These are phyloP conservation scores for Heterococcus sp. DNA, from an alignment of 108 stramenopile genomes.

Conservation along the genomic window DNA sequence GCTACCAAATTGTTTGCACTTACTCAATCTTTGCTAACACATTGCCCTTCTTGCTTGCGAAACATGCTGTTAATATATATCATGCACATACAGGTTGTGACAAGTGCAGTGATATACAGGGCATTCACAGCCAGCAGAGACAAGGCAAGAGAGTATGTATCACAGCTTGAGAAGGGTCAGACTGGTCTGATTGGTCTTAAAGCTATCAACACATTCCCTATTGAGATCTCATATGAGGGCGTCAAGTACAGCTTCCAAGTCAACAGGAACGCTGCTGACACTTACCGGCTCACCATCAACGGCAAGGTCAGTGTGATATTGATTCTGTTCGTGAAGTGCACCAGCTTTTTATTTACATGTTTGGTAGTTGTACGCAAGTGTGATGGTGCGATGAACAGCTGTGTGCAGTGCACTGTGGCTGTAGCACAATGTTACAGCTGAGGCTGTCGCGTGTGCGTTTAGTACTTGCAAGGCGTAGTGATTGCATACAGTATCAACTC, in stretches of 20 bases:
- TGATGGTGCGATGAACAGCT: too few relatives aligned
- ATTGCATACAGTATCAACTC: too few relatives aligned
- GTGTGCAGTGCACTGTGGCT: too few relatives aligned
- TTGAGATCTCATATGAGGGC: slow-evolving; percentile 85
- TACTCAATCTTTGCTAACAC: too few relatives aligned
- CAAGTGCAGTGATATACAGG: slow-evolving; percentile 79
- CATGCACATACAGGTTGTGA: slow-evolving; percentile 59
- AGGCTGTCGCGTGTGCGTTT: too few relatives aligned
- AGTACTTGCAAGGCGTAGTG: too few relatives aligned
- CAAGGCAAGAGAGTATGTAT: slow-evolving; percentile 67
- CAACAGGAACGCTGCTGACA: slow-evolving; percentile 71
- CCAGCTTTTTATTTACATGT: too few relatives aligned
- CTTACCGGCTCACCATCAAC: slow-evolving; percentile 71
- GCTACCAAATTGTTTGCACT: too few relatives aligned
- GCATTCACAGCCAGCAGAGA: slow-evolving; percentile 74
- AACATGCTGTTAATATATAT: slow-evolving; percentile 51
- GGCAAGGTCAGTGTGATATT: slow-evolving; percentile 47
- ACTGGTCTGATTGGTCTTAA: slow-evolving; percentile 73
- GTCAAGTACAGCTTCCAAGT: slow-evolving; percentile 85
- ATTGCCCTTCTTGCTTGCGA: too few relatives aligned
- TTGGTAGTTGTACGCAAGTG: too few relatives aligned
- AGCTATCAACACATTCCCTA: slow-evolving; percentile 78
- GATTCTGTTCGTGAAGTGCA: too few relatives aligned
- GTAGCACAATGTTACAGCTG: too few relatives aligned
- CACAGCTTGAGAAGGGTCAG: slow-evolving; percentile 81